Conservation (phyloP, 768 basidiomycete species). For the Neoboletus subvelutipes region DNA sequence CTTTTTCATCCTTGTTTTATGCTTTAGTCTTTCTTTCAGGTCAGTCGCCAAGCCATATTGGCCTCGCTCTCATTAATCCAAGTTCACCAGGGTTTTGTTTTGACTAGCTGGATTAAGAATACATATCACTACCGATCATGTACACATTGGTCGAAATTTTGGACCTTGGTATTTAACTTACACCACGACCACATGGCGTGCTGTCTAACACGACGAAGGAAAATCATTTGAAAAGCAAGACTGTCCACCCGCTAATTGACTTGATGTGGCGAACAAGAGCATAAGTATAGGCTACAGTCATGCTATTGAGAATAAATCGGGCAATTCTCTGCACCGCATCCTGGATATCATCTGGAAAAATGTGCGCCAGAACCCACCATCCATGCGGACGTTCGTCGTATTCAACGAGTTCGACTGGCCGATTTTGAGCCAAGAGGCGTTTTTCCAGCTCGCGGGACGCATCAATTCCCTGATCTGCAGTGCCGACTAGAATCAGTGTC, state of each 20-base stretch:
- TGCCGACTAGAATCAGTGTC: slow-evolving; percentile 24
- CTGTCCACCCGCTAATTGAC: too few relatives aligned
- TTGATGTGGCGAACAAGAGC: background rate
- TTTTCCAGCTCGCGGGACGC: too few relatives aligned
- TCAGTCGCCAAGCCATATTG: background rate
- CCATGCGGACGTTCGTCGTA: too few relatives aligned
- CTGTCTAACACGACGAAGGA: background rate
- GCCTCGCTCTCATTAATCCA: background rate
- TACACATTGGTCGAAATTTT: slow-evolving; percentile 6
- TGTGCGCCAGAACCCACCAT: slow-evolving; percentile 8
- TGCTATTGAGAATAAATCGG: slow-evolving; percentile 3
- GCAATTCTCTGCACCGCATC: too few relatives aligned
- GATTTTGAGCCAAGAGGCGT: too few relatives aligned
- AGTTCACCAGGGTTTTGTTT: slow-evolving; percentile 9
- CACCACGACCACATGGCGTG: too few relatives aligned
- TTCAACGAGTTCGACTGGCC: too few relatives aligned
- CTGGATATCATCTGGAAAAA: too few relatives aligned
- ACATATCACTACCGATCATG: slow-evolving; percentile 7
- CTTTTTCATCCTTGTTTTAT: slow-evolving; percentile 3
- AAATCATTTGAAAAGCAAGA: too few relatives aligned
- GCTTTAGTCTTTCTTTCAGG: slow-evolving; percentile 5
- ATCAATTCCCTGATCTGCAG: slow-evolving; percentile 14
- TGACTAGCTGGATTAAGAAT: slow-evolving; percentile 15
- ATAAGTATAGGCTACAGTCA: background rate
- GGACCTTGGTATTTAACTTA: slow-evolving; percentile 2